These are phyloP conservation scores for Aspergillus ostianus DNA, from an alignment of 495 filamentous ascomycete genomes.

Conservation along the genomic window DNA sequence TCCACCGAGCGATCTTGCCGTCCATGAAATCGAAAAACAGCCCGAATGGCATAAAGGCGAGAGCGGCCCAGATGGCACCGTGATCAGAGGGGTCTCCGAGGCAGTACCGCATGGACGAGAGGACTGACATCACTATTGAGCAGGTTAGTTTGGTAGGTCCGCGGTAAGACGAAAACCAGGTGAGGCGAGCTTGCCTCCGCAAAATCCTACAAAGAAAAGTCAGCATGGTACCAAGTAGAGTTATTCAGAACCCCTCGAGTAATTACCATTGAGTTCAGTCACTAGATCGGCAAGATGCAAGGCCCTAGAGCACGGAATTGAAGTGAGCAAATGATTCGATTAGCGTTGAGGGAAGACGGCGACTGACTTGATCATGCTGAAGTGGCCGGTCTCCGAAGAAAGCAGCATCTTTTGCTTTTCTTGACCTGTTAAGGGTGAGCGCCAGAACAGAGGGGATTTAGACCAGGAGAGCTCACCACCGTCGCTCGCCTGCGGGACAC, in stretches of 20 bases:
- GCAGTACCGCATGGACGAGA: constrained; percentile 94
- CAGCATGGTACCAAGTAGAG: constrained; percentile 12
- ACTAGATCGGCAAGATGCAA: constrained; percentile 94
- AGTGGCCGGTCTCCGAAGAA: constrained; percentile 71
- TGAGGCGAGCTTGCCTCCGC: constrained; percentile 43
- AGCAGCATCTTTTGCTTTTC: constrained; percentile 89
- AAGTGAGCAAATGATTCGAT: constrained; percentile 17
- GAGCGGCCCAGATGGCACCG: constrained; percentile 71
- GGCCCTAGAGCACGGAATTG: constrained; percentile 50
- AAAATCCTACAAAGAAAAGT: constrained; percentile 43
- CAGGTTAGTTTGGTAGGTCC: constrained; percentile 23
- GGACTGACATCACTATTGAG: constrained; percentile 76
- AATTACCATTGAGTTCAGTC: constrained; percentile 86
- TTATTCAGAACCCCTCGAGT: neutral
- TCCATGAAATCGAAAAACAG: constrained; percentile 99
- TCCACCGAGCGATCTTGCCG: constrained; percentile 92
- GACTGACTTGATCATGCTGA: constrained; percentile 67
- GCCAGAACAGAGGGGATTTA: constrained; percentile 5
- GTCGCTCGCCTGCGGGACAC: constrained; percentile 34
- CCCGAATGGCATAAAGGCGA: constrained; percentile 87
- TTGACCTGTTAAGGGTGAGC: constrained; percentile 50
- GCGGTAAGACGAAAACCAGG: neutral
- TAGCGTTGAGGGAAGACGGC: constrained; percentile 1
- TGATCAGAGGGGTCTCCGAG: constrained; percentile 67
- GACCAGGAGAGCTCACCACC: constrained; percentile 37